Conservation (phyloP, 352 stramenopile species). For the Elongisporangium prolatum region DNA sequence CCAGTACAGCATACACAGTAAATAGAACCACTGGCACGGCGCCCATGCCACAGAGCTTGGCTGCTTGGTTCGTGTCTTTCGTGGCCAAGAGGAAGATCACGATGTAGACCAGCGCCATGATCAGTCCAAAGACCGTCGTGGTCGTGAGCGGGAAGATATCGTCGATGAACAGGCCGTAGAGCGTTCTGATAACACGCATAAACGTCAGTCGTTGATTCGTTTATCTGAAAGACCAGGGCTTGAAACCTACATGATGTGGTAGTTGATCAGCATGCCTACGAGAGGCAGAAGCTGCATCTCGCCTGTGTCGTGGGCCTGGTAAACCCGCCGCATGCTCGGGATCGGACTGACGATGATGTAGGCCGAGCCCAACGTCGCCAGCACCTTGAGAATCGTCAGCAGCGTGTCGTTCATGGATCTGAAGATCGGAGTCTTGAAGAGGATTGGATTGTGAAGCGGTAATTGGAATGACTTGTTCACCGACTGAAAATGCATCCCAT, state of each 20-base stretch:
- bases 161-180: slow-evolving; percentile 37
- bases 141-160: slow-evolving; percentile 41
- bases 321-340: slow-evolving; percentile 2
- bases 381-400: too few species aligned
- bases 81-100: slow-evolving; percentile 12
- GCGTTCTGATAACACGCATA: slow-evolving; percentile 5
- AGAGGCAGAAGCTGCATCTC: slow-evolving; percentile 7
- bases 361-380: too few species aligned
- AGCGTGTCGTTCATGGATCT: too few species aligned
- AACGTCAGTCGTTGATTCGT: too few species aligned
- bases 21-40: slow-evolving; percentile 9
- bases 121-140: slow-evolving; percentile 30
- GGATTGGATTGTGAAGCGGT: too few species aligned
- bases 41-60: too few species aligned
- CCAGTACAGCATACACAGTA: slow-evolving; percentile 21
- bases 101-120: slow-evolving; percentile 28
- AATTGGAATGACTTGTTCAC: too few species aligned
- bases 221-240: too few species aligned
- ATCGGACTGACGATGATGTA: slow-evolving; percentile 1
- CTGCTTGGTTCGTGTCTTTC: too few species aligned
- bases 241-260: too few species aligned
- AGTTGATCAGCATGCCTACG: slow-evolving; percentile 6
- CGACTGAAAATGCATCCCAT: too few species aligned
- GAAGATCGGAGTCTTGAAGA: too few species aligned
- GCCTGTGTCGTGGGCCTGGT: slow-evolving; percentile 4